Conservation (phyloP, 2,329 filamentous ascomycete species). For the Fonsecaea monophora region DNA sequence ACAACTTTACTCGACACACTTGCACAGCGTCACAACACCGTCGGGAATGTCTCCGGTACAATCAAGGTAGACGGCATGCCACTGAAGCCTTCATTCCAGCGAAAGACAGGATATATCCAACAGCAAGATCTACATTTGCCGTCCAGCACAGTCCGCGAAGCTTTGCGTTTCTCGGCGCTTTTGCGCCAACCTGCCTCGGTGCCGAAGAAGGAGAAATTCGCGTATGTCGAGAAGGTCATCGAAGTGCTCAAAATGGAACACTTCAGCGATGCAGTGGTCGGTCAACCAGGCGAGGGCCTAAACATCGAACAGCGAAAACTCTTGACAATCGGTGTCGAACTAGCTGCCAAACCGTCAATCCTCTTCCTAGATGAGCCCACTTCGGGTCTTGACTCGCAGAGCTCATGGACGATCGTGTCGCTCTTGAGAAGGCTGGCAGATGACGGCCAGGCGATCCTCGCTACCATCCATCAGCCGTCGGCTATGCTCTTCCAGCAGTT, state of each 20-base stretch:
- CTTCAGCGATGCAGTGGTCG: slow-evolving; percentile 86
- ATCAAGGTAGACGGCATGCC: slow-evolving; percentile 67
- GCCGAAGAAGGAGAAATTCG: slow-evolving; percentile 74
- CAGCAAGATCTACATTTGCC: slow-evolving; percentile 34
- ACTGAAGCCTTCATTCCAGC: slow-evolving; percentile 23
- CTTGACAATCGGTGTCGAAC: slow-evolving; percentile 88
- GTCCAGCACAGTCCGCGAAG: slow-evolving; percentile 70
- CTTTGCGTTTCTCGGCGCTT: slow-evolving; percentile 81
- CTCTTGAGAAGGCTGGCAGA: slow-evolving; percentile 86
- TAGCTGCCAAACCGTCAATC: slow-evolving; percentile 85
- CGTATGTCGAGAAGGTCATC: slow-evolving; percentile 87
- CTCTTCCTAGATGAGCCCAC: slow-evolving; percentile 93
- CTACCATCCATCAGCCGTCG: slow-evolving; percentile 92
- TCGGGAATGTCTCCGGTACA: slow-evolving; percentile 69
- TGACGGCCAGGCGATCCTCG: slow-evolving; percentile 84
- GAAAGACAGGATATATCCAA: slow-evolving; percentile 5
- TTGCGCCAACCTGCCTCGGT: slow-evolving; percentile 81
- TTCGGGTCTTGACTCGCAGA: slow-evolving; percentile 88
- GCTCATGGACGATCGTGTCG: slow-evolving; percentile 85
- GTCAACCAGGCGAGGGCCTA: slow-evolving; percentile 78
- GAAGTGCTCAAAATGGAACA: slow-evolving; percentile 85
- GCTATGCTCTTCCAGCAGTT: slow-evolving; percentile 89
- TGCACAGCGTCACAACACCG: slow-evolving; percentile 58
- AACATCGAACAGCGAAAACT: slow-evolving; percentile 70
- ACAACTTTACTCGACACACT: slow-evolving; percentile 65